Conservation (phyloP, 148 eudicot species). For the Rhododendron ovatum region DNA sequence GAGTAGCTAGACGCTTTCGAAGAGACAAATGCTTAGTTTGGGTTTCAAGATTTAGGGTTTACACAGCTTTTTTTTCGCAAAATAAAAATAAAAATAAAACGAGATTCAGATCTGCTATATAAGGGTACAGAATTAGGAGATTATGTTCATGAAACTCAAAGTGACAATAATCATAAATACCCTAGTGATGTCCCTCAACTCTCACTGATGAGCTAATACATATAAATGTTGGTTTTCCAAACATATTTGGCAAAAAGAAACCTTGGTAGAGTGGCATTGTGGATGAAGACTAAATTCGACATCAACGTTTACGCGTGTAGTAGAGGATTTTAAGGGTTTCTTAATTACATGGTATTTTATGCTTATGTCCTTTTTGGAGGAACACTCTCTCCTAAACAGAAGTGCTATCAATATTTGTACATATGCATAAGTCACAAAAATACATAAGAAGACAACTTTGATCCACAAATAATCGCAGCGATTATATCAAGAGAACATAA, state of each 20-base stretch:
- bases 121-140: neutral
- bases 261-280: no score
- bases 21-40: neutral
- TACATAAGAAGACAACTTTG: neutral
- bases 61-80: neutral
- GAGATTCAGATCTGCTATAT: neutral
- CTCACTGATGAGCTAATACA: neutral
- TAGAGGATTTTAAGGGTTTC: no score
- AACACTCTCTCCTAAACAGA: neutral
- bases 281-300: no score
- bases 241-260: neutral
- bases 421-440: no score
- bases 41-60: neutral
- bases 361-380: neutral
- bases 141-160: neutral
- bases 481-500: neutral
- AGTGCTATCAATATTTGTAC: neutral
- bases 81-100: no score
- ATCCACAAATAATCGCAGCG: no score
- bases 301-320: no score
- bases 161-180: no score
- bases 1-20: neutral
- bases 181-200: neutral
- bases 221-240: neutral
- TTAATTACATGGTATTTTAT: no score